Conservation (phyloP, 1,139 yeast species). For the Saccharomyces hybrid region DNA sequence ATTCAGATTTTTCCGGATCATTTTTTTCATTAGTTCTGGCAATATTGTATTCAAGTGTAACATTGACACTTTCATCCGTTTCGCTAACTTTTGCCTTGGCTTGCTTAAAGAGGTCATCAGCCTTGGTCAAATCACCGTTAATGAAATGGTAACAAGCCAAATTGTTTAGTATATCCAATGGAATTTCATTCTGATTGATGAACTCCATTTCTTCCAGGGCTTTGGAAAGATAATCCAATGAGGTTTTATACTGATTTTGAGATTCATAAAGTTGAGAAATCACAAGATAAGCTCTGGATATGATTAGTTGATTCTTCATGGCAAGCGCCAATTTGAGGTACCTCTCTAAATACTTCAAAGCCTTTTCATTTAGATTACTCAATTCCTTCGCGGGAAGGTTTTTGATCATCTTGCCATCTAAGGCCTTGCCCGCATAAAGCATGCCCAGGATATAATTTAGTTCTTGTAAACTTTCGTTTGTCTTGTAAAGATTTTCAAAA, state of each 20-base stretch:
- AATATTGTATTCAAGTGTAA: conserved; percentile 51
- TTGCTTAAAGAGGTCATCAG: conserved; percentile 43
- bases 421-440: conserved; percentile 49
- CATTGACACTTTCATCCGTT: conserved; percentile 31
- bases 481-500: conserved; percentile 65
- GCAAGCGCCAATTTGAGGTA: conserved; percentile 58
- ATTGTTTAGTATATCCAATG: conserved; percentile 69
- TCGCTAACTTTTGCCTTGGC: conserved; percentile 39
- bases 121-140: conserved; percentile 49
- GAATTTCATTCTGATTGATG: conserved; percentile 41
- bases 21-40: conserved; percentile 54
- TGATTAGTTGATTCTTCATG: conserved; percentile 52
- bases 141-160: conserved; percentile 78
- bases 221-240: conserved; percentile 49
- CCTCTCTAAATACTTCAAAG: conserved; percentile 62
- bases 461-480: conserved; percentile 65
- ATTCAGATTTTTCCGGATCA: conserved; percentile 29
- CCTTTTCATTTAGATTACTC: conserved; percentile 35
- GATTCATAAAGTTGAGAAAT: conserved; percentile 64
- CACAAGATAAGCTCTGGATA: conserved; percentile 59
- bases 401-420: conserved; percentile 16
- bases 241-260: conserved; percentile 45
- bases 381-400: conserved; percentile 15
- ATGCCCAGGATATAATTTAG: conserved; percentile 70
- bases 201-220: conserved; percentile 47